A percentile compares a stretch with the other conserved stretches of the same genome.
These are phyloP conservation scores for Mucor indicus DNA, from an alignment of 371 early-diverging fungal species.

Conservation along the genomic window DNA sequence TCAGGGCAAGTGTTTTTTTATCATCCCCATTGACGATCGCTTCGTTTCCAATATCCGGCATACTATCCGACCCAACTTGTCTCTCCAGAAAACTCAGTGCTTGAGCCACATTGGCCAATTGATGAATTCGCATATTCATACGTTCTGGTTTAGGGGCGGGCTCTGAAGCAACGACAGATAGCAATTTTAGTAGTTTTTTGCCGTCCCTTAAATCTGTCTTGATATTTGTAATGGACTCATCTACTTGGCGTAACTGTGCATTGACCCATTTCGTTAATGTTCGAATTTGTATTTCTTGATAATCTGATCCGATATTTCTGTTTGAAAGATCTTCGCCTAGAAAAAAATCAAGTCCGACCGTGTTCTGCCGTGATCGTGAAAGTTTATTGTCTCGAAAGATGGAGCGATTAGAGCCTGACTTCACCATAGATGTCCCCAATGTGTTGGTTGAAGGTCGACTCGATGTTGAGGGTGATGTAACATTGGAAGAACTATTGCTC, in stretches of 20 bases:
- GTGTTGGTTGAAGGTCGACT: slow-evolving; percentile 8
- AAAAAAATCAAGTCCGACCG: slow-evolving; percentile 14
- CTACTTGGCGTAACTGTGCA: slow-evolving; percentile 55
- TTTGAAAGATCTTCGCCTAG: slow-evolving; percentile 29
- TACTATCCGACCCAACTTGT: slow-evolving; percentile 56
- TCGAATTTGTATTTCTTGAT: slow-evolving; percentile 67
- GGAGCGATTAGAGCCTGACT: slow-evolving; percentile 21
- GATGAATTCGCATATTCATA: slow-evolving; percentile 74
- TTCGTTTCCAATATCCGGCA: slow-evolving; percentile 77
- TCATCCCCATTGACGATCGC: slow-evolving; percentile 86
- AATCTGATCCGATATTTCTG: slow-evolving; percentile 45
- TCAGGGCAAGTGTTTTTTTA: slow-evolving; percentile 83
- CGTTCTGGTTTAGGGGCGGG: slow-evolving; percentile 57
- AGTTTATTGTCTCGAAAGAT: slow-evolving; percentile 14
- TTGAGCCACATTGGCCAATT: slow-evolving; percentile 77
- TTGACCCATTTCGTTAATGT: slow-evolving; percentile 87
- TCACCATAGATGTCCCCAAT: slow-evolving; percentile 12
- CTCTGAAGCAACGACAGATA: slow-evolving; percentile 56
- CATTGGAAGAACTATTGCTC: slow-evolving; percentile 22
- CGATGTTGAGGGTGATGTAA: slow-evolving; percentile 19
- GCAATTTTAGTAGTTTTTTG: slow-evolving; percentile 55
- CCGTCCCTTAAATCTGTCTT: slow-evolving; percentile 67
- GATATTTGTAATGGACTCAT: slow-evolving; percentile 39
- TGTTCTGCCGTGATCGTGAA: slow-evolving; percentile 22
- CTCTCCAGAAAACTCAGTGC: slow-evolving; percentile 66